Conservation (phyloP, 2,329 filamentous ascomycete species). For the Ophiostoma sp. region DNA sequence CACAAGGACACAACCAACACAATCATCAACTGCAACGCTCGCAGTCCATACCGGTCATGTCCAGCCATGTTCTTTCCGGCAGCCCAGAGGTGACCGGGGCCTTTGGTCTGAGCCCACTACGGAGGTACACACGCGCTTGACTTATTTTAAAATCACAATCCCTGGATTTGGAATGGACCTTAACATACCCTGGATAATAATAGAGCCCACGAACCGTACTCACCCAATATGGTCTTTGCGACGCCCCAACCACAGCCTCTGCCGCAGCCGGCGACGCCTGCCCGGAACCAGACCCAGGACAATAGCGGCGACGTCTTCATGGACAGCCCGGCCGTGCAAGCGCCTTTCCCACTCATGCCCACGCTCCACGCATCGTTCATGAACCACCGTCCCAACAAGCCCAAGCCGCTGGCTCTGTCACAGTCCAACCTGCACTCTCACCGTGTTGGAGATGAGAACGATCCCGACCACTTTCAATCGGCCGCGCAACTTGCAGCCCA, state of each 20-base stretch:
- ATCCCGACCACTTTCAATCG: background rate
- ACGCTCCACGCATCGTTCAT: background rate
- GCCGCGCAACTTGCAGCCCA: background rate
- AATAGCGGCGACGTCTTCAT: background rate
- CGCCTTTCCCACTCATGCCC: background rate
- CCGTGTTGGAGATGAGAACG: background rate
- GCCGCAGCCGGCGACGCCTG: background rate
- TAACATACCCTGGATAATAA: background rate
- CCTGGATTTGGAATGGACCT: background rate
- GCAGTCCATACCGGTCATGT: background rate
- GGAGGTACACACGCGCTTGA: background rate
- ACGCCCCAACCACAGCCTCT: background rate
- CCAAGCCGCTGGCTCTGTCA: background rate
- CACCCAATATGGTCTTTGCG: background rate
- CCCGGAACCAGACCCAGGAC: background rate
- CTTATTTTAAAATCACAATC: background rate
- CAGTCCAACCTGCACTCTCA: background rate
- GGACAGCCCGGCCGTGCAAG: background rate
- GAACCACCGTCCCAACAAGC: constrained; percentile 4
- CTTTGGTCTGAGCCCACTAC: background rate
- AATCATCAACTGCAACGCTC: background rate
- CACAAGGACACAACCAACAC: background rate
- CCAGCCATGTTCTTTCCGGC: background rate
- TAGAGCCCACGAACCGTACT: background rate
- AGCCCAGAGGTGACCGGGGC: background rate